Base-by-base conservation (phyloP, 352 stramenopile species). In the Blastocystis sp. region DNA sequence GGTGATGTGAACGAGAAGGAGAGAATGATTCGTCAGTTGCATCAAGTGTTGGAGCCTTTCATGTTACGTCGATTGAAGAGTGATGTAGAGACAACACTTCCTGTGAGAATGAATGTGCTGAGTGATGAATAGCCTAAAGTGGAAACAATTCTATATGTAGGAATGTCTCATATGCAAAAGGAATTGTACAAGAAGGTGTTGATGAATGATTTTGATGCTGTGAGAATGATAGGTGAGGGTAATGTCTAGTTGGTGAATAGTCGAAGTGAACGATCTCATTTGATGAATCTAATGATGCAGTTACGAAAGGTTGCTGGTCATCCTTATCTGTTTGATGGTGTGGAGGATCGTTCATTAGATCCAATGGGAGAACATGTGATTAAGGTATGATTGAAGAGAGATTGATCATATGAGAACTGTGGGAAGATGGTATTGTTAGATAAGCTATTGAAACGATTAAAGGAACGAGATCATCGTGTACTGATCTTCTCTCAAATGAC, bases 231-330 rank as follows among this genome's bases (percentile, higher is more conserved):
- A 4, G 19, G 29, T 7, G 14, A 16, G 77, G 4, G 3, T 66
- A 3, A 5, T 24, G 9, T 42, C n/a, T 81, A 63, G 56, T 21
- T 67, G 21, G 80, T 80, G 42, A 61, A 27, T 14, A 58, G 52
- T 32, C 65, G 65, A 0, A 21, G 19, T 16, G 80, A 88, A 27
- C 65, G 43, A 11, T 46, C 52, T 35, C 91, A 46, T 5, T 90
- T 99, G 67, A 95, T 98, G 51, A 98, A 98, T 89, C 95, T 98
- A 51, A 90, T 98, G 12, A 98, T 98, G 96, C 96, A 99, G 91
- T 90, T 98, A n/a, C 93, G 96, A 35, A 99, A 99, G 89, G 94
- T 98, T 9, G 97, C 94, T 90, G 98, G 98, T 88, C 97, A 99
- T 89, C 97, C 97, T 32, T 98, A 97, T 88, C 90, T 99, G n/a